Evolutionary conservation across 2,329 filamentous ascomycete genomes (phyloP).

Genomic region (Apiospora saccharicola): DNA sequence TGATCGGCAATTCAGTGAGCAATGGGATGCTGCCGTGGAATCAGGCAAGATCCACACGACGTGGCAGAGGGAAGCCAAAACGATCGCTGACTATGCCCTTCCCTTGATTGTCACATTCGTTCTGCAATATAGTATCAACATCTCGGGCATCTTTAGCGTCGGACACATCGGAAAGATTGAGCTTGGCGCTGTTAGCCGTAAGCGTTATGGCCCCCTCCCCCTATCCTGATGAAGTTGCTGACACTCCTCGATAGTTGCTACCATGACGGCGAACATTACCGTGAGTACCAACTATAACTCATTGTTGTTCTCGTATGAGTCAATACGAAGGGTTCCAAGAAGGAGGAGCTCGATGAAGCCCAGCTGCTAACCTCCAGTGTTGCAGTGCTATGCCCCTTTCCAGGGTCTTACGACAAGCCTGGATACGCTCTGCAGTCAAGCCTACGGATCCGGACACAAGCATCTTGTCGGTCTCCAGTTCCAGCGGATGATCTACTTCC

Average conservation of each 20-base stretch:
- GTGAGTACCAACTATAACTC: background rate
- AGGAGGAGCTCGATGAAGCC: background rate
- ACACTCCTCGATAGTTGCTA: constrained; percentile 55
- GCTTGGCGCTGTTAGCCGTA: constrained; percentile 68
- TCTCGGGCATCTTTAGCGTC: constrained; percentile 80
- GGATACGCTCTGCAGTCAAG: constrained; percentile 92
- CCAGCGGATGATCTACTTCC: constrained; percentile 81
- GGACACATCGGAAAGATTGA: constrained; percentile 77
- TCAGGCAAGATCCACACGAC: constrained; percentile 85
- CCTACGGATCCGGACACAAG: constrained; percentile 89
- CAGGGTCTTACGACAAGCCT: constrained; percentile 89
- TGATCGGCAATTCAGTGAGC: constrained; percentile 68
- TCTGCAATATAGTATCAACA: constrained; percentile 85
- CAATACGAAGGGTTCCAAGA: too few species aligned
- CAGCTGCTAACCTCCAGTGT: background rate
- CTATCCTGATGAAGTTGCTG: constrained; percentile 25
- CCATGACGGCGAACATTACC: constrained; percentile 83
- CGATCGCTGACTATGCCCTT: constrained; percentile 74
- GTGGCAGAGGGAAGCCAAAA: constrained; percentile 89
- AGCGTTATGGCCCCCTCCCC: constrained; percentile 30
- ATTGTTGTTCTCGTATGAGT: background rate
- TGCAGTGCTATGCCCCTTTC: constrained; percentile 72
- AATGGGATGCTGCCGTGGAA: constrained; percentile 86
- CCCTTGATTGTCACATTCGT: constrained; percentile 78
- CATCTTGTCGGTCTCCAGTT: constrained; percentile 86